Evolutionary conservation across 2,329 filamentous ascomycete species (phyloP), one percentile per base, ranked within the genome.

Genomic region (Colletotrichum destructivum): DNA sequence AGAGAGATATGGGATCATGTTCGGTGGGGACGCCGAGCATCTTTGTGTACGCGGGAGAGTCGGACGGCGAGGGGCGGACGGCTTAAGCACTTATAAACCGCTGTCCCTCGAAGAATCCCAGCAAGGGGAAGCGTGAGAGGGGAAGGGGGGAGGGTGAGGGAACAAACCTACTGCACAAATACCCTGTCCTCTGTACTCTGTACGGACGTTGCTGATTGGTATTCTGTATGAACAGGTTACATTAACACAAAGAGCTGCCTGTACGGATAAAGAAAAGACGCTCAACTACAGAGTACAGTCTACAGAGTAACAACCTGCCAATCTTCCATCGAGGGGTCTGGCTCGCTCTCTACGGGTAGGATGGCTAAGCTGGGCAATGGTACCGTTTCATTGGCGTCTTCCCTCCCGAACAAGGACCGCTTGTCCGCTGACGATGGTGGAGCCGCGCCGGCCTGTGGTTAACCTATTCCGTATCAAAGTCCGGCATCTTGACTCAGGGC

Each of bases 401-500:
- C 35, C 49, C 56, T n/a, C 55, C 60, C 46, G 51, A 23, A 23
- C 21, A 40, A 46, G 57, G 46, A 51, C 11, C 31, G 21, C 11
- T 40, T 18, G 11, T 26, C 68, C 56, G 64, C 46, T 62, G 35
- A 18, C 38, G 26, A 31, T 21, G 54, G 59, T 46, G 64, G 69
- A 71, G 57, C 21, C 54, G 52, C 57, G 59, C 51, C 38, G 64
- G 65, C 38, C 23, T 52, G 46, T 47, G 31, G 31, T 35, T 35
- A 35, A 35, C 31, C 31, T 60, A 49, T 52, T 59, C 42, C 31
- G 31, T 35, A 35, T 21, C 44, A 38, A 57, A 64, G 57, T 18
- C 55, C 40, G 52, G 63, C 49, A 21, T 69, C 46, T 59, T 63
- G 69, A 69, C 65, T 71, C 69, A 63, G 31, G 64, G 59, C 23